Base-by-base conservation (phyloP, 768 basidiomycete genomes). In the Amyloporia xantha region DNA sequence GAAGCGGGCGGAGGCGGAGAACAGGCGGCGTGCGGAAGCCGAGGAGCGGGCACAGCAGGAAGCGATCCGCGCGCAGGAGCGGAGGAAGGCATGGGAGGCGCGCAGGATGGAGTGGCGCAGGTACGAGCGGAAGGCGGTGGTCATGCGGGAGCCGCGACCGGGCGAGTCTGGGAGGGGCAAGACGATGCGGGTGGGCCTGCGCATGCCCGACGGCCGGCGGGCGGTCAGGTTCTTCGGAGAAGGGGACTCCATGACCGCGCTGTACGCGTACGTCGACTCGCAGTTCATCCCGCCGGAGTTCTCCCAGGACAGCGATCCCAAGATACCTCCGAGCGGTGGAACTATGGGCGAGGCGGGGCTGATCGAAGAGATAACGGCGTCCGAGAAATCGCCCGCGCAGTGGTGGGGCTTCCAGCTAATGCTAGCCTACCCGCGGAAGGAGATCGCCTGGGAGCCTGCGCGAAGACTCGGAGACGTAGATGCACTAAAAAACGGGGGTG, bases 351-450 rank as follows among this genome's bases (percentile, higher is more conserved):
- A 71, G 41, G 53, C 63, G 19, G 68, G 62, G 15, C 55, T 62
- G n/a, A 61, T 71, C 12, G 73, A 76, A 47, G 60, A 61, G 44
- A 59, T 68, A 50, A n/a, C 46, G 43, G 23, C 44, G 19, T 50
- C 54, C 11, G 60, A 53, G 25, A 49, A 49, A 53, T 39, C 50
- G 15, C 49, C 67, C 9, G 66, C 71, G 7, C 67, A 66, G 23
- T 89, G 82, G 74, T 91, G 86, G 82, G 81, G 78, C 6, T 93
- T 94, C 71, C 73, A 70, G 51, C 68, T 94, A 24, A 70, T 70
- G 30, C 74, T 76, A 2, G 75, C 86, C 9, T 93, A 88, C 58
- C 91, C 91, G 3, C 69, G 85, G 45, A 68, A 67, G 37, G 79
- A 80, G 63, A 74, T 87, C 46, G 70, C 70, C 11, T 88, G 82